Percentiles rank a stretch among this genome's conserved stretches.
phyloP scores from a whole-genome alignment of 129 eudicot species.

The Lactuca sativa region DNA sequence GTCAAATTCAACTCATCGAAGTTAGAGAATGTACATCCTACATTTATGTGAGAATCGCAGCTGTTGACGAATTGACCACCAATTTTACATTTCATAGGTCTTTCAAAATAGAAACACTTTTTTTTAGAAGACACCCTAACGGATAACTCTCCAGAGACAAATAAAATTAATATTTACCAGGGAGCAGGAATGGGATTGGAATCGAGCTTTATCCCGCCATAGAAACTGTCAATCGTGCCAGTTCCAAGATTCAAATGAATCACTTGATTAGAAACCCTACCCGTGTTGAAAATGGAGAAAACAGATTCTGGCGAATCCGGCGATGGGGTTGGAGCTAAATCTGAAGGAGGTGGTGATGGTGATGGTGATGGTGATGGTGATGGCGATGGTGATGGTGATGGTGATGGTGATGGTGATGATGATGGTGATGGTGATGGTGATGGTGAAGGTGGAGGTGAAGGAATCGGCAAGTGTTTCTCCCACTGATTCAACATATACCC shows the following conservation, averaged over 20 bases:
- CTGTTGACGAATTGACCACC: not conserved
- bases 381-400: constrained; percentile 19
- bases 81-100: not conserved
- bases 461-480: constrained; percentile 46
- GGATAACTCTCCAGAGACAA: not conserved
- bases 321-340: constrained; percentile 33
- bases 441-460: constrained; percentile 28
- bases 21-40: not conserved
- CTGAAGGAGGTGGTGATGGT: constrained; percentile 23
- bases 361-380: constrained; percentile 16
- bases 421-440: constrained; percentile 16
- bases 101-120: not conserved
- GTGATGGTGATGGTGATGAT: constrained; percentile 12
- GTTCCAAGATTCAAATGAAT: constrained; percentile 12
- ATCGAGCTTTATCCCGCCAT: constrained; percentile 22
- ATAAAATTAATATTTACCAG: constrained; percentile 40
- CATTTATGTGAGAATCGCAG: not conserved
- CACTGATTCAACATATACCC: constrained; percentile 68
- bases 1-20: not conserved
- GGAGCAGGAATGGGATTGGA: constrained; percentile 61
- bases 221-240: constrained; percentile 9
- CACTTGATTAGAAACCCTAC: constrained; percentile 21
- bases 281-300: constrained; percentile 18
- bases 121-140: not conserved
- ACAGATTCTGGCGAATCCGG: constrained; percentile 22